Percentiles rank a stretch among this genome's conserved stretches.
These are phyloP conservation scores for Apiospora kogelbergensis DNA, from an alignment of 2,329 filamentous ascomycete species.

Conservation along the genomic window DNA sequence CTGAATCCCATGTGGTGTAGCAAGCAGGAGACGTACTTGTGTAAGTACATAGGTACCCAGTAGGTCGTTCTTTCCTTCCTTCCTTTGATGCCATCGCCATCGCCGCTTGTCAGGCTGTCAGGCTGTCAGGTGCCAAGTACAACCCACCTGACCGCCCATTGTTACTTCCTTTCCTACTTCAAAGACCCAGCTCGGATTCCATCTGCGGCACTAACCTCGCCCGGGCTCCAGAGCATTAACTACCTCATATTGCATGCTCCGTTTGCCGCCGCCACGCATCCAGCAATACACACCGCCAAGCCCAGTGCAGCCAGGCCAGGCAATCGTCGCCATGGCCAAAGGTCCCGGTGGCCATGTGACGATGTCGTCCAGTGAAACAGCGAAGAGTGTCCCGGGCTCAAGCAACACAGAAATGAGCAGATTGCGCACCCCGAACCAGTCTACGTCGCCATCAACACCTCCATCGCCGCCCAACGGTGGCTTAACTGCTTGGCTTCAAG, in stretches of 20 bases:
- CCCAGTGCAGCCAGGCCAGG: background rate
- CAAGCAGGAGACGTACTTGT: background rate
- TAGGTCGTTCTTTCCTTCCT: background rate
- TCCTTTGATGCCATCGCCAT: background rate
- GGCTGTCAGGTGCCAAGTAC: conserved; percentile 1
- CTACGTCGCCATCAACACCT: background rate
- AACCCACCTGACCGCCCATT: background rate
- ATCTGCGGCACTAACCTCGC: background rate
- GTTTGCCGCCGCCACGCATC: background rate
- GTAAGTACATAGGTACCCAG: background rate
- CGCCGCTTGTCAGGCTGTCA: background rate
- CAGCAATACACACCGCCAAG: background rate
- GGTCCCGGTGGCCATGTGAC: background rate
- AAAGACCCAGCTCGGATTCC: background rate
- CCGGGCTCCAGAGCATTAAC: background rate
- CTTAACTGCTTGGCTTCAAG: conserved; percentile 21
- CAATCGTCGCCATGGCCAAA: background rate
- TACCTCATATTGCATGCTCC: background rate
- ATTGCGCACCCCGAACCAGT: background rate
- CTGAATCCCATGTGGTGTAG: conserved; percentile 5
- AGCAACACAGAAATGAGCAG: conserved; percentile 2
- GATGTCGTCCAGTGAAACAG: background rate
- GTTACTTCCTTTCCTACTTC: background rate
- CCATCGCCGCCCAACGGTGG: conserved; percentile 7
- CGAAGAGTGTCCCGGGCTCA: background rate